Percentiles rank a stretch among this genome's conserved stretches.
Evolutionary conservation across 345 rosid species (phyloP).

Genomic region (Hibiscus mutabilis): DNA sequence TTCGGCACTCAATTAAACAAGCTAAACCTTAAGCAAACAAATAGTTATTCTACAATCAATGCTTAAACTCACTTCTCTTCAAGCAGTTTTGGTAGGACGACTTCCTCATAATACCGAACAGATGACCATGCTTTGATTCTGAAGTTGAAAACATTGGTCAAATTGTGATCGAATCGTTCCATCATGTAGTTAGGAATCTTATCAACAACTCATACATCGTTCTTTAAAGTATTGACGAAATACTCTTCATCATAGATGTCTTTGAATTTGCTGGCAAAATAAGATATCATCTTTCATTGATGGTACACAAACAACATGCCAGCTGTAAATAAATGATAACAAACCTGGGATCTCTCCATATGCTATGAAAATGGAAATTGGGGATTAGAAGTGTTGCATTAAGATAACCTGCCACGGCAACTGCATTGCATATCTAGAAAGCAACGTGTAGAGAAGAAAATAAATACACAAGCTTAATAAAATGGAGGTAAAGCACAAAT

Average conservation of each 20-base stretch:
- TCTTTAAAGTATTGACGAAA: conserved; percentile 59
- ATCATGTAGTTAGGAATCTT: conserved; percentile 79
- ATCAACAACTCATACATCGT: conserved; percentile 80
- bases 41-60: background rate
- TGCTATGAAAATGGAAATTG: conserved; percentile 91
- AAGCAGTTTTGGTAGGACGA: conserved; percentile 74
- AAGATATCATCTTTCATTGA: background rate
- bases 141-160: conserved; percentile 93
- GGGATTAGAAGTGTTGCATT: conserved; percentile 98
- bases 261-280: conserved; percentile 65
- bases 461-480: conserved; percentile 11
- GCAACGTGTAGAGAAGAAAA: conserved; percentile 20
- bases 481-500: background rate
- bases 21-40: no score
- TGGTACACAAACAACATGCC: background rate
- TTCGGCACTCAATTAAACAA: no score
- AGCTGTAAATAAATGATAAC: conserved; percentile 11
- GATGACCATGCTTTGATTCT: conserved; percentile 98
- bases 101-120: conserved; percentile 72
- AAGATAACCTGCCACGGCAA: conserved; percentile 97
- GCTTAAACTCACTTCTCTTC: conserved; percentile 82
- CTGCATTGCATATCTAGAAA: conserved; percentile 97
- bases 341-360: conserved; percentile 98
- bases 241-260: conserved; percentile 90
- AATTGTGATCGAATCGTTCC: conserved; percentile 90